These are phyloP conservation scores for Candida arabinofermentans DNA, from an alignment of 805 yeast species.

Conservation along the genomic window DNA sequence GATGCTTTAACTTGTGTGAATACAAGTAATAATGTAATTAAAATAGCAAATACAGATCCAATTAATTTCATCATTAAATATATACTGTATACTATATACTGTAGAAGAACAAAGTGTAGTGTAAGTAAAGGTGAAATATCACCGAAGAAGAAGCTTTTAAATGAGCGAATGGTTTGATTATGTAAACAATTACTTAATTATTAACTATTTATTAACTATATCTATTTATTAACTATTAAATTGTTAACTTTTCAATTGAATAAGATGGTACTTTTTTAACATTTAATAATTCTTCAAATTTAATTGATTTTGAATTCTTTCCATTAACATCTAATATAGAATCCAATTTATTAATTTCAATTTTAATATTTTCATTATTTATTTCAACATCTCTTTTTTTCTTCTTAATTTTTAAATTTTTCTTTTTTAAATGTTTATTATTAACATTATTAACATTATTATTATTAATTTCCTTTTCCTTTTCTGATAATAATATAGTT, in stretches of 20 bases:
- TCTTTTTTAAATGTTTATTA: too few species aligned
- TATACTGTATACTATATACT: too few species aligned
- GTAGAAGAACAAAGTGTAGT: too few species aligned
- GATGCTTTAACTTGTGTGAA: constrained; percentile 16
- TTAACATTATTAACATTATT: too few species aligned
- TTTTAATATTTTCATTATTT: constrained; percentile 24
- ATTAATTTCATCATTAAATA: constrained; percentile 23
- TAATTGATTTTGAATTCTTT: constrained; percentile 16
- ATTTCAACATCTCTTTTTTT: constrained; percentile 28
- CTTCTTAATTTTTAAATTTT: constrained; percentile 13
- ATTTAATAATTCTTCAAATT: constrained; percentile 26
- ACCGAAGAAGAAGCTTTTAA: too few species aligned
- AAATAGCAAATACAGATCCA: constrained; percentile 14
- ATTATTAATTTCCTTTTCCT: constrained; percentile 7
- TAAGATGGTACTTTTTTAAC: constrained; percentile 49
- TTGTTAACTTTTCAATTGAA: constrained; percentile 46
- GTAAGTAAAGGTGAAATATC: too few species aligned
- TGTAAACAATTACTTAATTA: too few species aligned
- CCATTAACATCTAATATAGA: constrained; percentile 22
- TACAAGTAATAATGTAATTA: constrained; percentile 16
- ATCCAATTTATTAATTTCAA: constrained; percentile 22
- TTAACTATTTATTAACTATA: too few species aligned
- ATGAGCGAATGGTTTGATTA: too few species aligned
- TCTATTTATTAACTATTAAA: constrained; percentile 19
- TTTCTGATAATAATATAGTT: constrained; percentile 30